Evolutionary conservation across 805 yeast genomes (phyloP).

Genomic region (Starmerella geochares): DNA sequence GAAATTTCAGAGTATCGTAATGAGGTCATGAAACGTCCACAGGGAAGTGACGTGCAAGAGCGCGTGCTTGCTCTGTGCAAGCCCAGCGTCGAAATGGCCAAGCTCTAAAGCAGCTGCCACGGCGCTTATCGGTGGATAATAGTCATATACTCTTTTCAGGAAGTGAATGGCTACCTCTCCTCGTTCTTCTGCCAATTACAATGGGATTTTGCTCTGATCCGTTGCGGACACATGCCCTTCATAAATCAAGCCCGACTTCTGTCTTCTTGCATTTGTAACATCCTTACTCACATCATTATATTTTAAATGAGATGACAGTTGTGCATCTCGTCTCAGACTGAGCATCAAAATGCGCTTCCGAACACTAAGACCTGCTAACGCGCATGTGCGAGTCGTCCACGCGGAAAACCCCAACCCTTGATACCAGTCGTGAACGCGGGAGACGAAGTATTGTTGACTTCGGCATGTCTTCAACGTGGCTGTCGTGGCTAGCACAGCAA

Average conservation of each 20-base stretch:
- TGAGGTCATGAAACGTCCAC: slow-evolving; percentile 24
- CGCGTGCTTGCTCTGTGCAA: slow-evolving; percentile 12
- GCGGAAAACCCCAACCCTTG: no score
- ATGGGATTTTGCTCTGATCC: no score
- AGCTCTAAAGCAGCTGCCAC: slow-evolving; percentile 3
- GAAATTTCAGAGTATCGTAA: slow-evolving; percentile 32
- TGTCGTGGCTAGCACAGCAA: slow-evolving; percentile 4
- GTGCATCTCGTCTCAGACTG: no score
- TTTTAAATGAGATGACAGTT: neutral
- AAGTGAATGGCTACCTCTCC: no score
- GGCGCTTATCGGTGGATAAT: no score
- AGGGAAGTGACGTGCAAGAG: slow-evolving; percentile 6
- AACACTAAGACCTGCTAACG: no score
- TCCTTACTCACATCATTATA: neutral
- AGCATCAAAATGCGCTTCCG: no score
- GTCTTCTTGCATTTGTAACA: neutral
- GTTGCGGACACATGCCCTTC: no score
- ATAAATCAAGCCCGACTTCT: no score
- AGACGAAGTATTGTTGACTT: neutral
- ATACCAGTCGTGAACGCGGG: neutral
- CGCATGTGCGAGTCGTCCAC: no score
- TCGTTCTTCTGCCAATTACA: no score
- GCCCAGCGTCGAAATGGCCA: slow-evolving; percentile 6
- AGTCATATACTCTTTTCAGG: no score
- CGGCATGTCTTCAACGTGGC: slow-evolving; percentile 14